phyloP scores from a whole-genome alignment of 805 yeast species.

The Teunomyces funiuensis region DNA sequence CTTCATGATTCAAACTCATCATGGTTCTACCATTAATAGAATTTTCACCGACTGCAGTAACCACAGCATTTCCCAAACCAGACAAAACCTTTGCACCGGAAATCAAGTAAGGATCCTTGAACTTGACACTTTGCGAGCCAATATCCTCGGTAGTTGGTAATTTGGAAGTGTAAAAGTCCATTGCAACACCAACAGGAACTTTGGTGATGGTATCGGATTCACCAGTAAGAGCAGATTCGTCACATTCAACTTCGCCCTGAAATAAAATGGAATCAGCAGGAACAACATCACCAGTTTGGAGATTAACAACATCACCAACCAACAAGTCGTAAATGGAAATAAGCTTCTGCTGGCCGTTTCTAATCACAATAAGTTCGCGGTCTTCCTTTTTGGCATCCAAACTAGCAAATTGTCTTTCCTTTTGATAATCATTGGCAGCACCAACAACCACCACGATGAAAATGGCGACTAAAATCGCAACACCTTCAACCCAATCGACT shows the following conservation, averaged over 20 bases:
- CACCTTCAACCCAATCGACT: constrained; percentile 99
- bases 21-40: constrained; percentile 92
- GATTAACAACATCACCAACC: constrained; percentile 80
- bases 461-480: constrained; percentile 92
- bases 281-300: constrained; percentile 92
- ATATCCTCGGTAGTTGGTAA: constrained; percentile 36
- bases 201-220: constrained; percentile 85
- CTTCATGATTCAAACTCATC: constrained; percentile 71
- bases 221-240: constrained; percentile 92
- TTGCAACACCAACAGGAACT: constrained; percentile 48
- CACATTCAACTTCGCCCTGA: constrained; percentile 78
- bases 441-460: constrained; percentile 89
- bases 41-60: constrained; percentile 86
- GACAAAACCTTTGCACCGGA: constrained; percentile 88
- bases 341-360: constrained; percentile 67
- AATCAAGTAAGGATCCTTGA: constrained; percentile 79
- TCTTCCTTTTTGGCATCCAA: constrained; percentile 87
- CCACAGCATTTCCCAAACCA: constrained; percentile 83
- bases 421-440: constrained; percentile 94
- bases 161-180: constrained; percentile 29
- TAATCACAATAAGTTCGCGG: constrained; percentile 70
- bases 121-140: constrained; percentile 37
- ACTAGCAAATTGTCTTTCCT: constrained; percentile 88
- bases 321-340: constrained; percentile 71
- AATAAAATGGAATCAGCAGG: constrained; percentile 85